phyloP scores from a whole-genome alignment of 352 stramenopile species.

The Pythium apleroticum region DNA sequence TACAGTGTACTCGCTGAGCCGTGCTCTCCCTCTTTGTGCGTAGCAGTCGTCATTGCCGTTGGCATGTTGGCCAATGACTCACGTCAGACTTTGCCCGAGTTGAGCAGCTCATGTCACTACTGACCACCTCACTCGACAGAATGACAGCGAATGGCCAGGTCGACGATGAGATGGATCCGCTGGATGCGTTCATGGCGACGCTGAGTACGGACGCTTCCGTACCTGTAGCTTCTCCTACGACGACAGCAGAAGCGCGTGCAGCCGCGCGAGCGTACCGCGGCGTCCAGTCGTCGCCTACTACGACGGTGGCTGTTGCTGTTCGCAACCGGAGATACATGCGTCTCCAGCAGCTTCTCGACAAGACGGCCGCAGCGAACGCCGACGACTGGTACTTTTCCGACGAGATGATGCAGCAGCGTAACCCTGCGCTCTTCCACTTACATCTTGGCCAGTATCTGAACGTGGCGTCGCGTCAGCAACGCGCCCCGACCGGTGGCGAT shows the following conservation, averaged over 20 bases:
- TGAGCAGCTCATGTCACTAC: not conserved
- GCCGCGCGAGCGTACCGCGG: slow-evolving; percentile 5
- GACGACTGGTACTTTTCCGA: slow-evolving; percentile 76
- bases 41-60: not conserved
- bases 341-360: slow-evolving; percentile 61
- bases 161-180: slow-evolving; percentile 45
- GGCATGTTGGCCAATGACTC: not conserved
- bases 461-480: slow-evolving; percentile 20
- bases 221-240: slow-evolving; percentile 9
- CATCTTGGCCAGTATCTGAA: slow-evolving; percentile 74
- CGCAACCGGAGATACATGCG: slow-evolving; percentile 77
- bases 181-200: slow-evolving; percentile 83
- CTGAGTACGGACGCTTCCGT: slow-evolving; percentile 28
- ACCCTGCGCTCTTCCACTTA: slow-evolving; percentile 81
- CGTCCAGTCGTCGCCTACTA: not conserved
- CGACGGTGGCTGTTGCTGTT: slow-evolving; percentile 27
- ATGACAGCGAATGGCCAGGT: slow-evolving; percentile 11
- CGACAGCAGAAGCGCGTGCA: slow-evolving; percentile 4
- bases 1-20: not conserved
- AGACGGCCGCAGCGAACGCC: slow-evolving; percentile 11
- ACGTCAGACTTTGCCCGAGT: not conserved
- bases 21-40: not conserved
- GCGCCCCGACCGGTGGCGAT: slow-evolving; percentile 6
- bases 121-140: not conserved
- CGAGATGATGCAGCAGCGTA: slow-evolving; percentile 78